Evolutionary conservation across 108 stramenopile genomes (phyloP).

Genomic region (Stephanodiscus triporus): DNA sequence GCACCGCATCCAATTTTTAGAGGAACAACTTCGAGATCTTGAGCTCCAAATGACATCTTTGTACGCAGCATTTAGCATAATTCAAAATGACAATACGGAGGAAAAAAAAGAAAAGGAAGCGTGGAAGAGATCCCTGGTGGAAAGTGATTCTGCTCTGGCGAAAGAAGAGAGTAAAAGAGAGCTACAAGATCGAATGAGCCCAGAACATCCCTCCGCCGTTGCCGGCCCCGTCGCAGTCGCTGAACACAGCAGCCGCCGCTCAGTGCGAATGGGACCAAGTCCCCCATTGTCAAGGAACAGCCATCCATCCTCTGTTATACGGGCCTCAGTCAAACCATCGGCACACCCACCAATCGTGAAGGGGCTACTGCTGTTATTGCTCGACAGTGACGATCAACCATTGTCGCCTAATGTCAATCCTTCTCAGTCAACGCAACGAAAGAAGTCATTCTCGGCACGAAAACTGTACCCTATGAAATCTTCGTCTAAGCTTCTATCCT

Average conservation of each 20-base stretch:
- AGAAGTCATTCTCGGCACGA: constrained; percentile 21
- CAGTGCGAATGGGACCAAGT: background rate
- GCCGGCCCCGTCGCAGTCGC: no score
- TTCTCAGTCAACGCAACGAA: background rate
- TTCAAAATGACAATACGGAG: constrained; percentile 56
- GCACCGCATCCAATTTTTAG: constrained; percentile 61
- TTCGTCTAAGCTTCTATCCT: background rate
- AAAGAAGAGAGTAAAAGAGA: constrained; percentile 24
- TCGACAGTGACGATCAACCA: constrained; percentile 20
- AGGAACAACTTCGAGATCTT: constrained; percentile 67
- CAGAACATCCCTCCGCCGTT: no score
- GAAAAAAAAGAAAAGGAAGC: constrained; percentile 34
- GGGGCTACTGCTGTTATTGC: constrained; percentile 34
- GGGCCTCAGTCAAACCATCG: constrained; percentile 26
- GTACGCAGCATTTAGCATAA: constrained; percentile 66
- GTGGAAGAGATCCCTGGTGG: constrained; percentile 32
- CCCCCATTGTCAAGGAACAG: background rate
- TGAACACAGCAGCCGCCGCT: constrained; percentile 5
- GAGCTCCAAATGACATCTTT: constrained; percentile 74
- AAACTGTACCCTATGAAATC: constrained; percentile 23
- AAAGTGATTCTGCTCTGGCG: constrained; percentile 44
- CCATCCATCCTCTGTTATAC: background rate
- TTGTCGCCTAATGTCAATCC: constrained; percentile 1
- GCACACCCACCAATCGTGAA: constrained; percentile 26
- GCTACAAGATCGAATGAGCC: background rate